Evolutionary conservation across 225 moss, liverwort and hornwort genomes (phyloP).

Genomic region (Marchantia polymorpha): DNA sequence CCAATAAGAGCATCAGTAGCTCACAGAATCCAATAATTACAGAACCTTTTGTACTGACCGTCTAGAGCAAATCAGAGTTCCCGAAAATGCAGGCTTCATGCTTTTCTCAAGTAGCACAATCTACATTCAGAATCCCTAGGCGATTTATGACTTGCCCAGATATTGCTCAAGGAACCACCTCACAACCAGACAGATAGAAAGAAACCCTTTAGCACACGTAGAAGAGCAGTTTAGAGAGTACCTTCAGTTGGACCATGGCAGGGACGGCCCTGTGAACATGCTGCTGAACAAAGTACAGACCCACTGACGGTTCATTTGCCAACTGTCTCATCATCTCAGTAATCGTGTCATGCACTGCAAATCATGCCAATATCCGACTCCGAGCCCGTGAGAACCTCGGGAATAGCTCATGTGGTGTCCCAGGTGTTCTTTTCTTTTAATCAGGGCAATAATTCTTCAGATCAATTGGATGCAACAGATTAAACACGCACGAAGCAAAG

Average conservation of each 20-base stretch:
- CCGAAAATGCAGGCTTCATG: too few relatives aligned
- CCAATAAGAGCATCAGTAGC: too few relatives aligned
- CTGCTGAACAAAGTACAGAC: slow-evolving; percentile 98
- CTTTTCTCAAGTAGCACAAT: too few relatives aligned
- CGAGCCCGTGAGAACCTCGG: not conserved
- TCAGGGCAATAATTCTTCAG: not conserved
- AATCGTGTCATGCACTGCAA: slow-evolving; percentile 73
- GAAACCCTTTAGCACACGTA: not conserved
- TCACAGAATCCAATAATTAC: too few relatives aligned
- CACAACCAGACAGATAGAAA: not conserved
- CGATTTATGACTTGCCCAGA: not conserved
- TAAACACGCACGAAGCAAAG: too few relatives aligned
- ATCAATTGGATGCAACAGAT: not conserved
- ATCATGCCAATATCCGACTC: not conserved
- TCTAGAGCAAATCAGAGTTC: too few relatives aligned
- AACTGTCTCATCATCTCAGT: slow-evolving; percentile 83
- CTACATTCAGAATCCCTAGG: too few relatives aligned
- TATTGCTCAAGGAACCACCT: not conserved
- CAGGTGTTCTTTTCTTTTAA: too few relatives aligned
- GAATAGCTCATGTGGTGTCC: not conserved
- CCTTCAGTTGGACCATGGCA: slow-evolving; percentile 79
- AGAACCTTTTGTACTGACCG: too few relatives aligned
- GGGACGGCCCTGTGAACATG: slow-evolving; percentile 99
- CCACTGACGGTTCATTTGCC: slow-evolving; percentile 91
- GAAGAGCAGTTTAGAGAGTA: slow-evolving; percentile 10